Evolutionary conservation across 345 rosid genomes (phyloP), one percentile per base, ranked within the genome.

Genomic region (Euphorbia tirucalli): DNA sequence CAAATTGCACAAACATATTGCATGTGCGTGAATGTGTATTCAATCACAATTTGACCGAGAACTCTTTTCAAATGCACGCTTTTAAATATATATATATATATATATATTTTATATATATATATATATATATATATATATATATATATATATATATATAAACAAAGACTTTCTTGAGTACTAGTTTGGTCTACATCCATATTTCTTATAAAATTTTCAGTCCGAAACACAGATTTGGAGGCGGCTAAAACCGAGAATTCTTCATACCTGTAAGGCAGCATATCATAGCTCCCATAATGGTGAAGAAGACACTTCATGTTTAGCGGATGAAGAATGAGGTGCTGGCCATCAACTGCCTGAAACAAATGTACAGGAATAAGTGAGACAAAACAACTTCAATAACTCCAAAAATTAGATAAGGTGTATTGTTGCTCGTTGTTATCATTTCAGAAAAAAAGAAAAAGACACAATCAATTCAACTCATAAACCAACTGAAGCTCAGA

Each of bases 291-390:
- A 78, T 89, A 92, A 78, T 92, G 90, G 72, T 89, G 92, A 68
- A 92, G 79, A 74, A 94, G 97, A 76, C 97, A 87, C 75, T 90
- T 92, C 96, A 95, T 76, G 72, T 90, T 92, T 73, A 90, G 77
- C 10, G 93, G 81, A 61, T 92, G 97, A 78, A 95, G 89, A 83
- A 95, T 88, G 77, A 92, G 77, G 76, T 86, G 89, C 84, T 95
- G 97, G 68, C 99, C 99, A 75, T 95, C 99, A 78, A 80, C 83
- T 60, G 86, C 96, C 99, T 95, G 87, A 71, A 82, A 85, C 37
- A 78, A 63, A 78, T 46, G 52, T 50, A 82, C 22, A 74, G 28
- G 70, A 67, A 76, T 70, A 25, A 65, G 71, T 18, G 68, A 59
- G 37, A 56, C 52, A 56, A 27, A 41, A 35, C 18, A 65, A 66